phyloP scores from a whole-genome alignment of 495 filamentous ascomycete species.

The Xylaria nigripes region DNA sequence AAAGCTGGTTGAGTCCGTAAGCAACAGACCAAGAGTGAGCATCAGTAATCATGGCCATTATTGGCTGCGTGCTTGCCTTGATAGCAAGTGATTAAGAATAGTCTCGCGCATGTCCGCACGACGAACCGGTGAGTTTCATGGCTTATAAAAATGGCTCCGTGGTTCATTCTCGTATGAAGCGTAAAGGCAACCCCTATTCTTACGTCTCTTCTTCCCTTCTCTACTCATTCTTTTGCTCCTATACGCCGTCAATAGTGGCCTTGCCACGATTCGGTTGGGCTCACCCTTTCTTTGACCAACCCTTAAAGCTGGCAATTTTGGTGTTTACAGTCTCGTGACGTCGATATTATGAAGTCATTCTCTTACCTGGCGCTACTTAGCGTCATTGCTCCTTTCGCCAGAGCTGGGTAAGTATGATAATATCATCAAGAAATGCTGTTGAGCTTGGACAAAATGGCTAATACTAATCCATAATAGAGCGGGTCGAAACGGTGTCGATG shows the following conservation, averaged over 20 bases:
- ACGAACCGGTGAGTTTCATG: too few relatives aligned
- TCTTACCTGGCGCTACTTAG: constrained; percentile 14
- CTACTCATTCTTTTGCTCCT: background rate
- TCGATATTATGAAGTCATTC: constrained; percentile 16
- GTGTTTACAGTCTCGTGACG: too few relatives aligned
- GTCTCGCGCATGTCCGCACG: too few relatives aligned
- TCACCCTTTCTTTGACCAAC: background rate
- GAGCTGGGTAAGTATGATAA: constrained; percentile 9
- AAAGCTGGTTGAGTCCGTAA: constrained; percentile 1
- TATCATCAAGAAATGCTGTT: too few relatives aligned
- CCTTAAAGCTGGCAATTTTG: background rate
- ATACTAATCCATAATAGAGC: background rate
- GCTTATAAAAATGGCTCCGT: constrained; percentile 4
- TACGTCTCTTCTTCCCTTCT: constrained; percentile 6
- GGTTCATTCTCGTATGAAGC: background rate
- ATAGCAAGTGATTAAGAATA: too few relatives aligned
- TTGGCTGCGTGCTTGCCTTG: too few relatives aligned
- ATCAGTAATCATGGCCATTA: constrained; percentile 6
- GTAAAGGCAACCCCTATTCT: background rate
- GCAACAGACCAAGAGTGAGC: constrained; percentile 9
- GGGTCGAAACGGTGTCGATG: constrained; percentile 7
- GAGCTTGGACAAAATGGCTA: background rate
- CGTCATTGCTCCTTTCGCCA: constrained; percentile 7
- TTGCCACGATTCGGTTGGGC: background rate
- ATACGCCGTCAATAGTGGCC: background rate